Evolutionary conservation across 2,329 filamentous ascomycete genomes (phyloP), one percentile per base, ranked within the genome.

Genomic region (Myriosclerotinia scirpicola): DNA sequence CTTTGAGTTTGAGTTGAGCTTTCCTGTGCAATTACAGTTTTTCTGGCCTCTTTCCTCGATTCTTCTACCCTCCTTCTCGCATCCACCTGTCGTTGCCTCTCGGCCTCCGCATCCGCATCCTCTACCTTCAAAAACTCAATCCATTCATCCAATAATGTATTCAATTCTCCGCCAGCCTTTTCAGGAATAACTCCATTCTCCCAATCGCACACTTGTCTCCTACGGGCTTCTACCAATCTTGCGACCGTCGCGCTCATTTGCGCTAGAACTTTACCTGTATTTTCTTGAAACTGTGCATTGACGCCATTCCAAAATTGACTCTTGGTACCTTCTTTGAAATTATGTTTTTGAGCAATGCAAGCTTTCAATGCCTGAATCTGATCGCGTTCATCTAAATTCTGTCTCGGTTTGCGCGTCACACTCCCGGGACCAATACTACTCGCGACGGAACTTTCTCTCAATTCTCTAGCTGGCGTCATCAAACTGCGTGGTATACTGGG

Each of bases 231-330:
- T 54, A 75, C 74, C 53, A 76, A 69, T 69, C 75, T 69, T 42
- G 71, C 75, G 11, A 76, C 75, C 5, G 75, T 76, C 53, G 75
- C 75, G 65, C 74, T 76, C 75, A 76, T 76, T 66, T 76, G 75
- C 12, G 75, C 75, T 4, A 76, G 58, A 7, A 75, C 61, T 60
- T 76, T 76, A 8, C 74, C 74, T 5, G 74, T 75, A 30, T 74
- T 73, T 44, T 68, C 55, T 63, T 74, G 74, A 61, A 76, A 76
- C 5, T 73, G 72, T 26, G 69, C 67, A 54, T 74, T 75, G 6
- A 76, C 74, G 12, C 72, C 73, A 14, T 69, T 70, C 74, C 74
- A 76, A 63, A 76, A 76, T 55, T 75, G 73, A 26, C 74, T 73
- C 59, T 76, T 76, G 1, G 75, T 75, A 22, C 74, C 75, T 62